Percentiles rank a stretch among this genome's conserved stretches.
Conservation (phyloP, 371 early-diverging fungal genomes). For the Chytridium lagenaria region DNA sequence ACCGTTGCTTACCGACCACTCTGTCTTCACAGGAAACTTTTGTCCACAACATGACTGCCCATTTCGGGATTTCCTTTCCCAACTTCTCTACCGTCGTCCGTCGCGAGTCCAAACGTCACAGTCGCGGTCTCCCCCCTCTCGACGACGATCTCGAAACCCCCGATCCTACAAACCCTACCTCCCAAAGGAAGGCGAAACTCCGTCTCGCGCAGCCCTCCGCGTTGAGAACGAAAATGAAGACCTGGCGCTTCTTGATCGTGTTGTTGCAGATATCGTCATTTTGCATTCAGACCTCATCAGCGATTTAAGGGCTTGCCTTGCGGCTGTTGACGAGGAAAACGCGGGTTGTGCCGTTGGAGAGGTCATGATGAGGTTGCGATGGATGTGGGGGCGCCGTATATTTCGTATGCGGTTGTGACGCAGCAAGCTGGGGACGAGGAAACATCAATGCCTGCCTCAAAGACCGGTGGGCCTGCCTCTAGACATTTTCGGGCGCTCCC, state of each 20-base stretch:
- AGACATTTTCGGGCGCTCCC: slow-evolving; percentile 7
- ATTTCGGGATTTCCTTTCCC: slow-evolving; percentile 40
- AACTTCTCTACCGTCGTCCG: slow-evolving; percentile 36
- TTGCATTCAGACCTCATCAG: slow-evolving; percentile 34
- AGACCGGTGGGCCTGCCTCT: neutral
- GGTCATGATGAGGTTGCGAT: slow-evolving; percentile 24
- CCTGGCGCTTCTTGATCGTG: slow-evolving; percentile 31
- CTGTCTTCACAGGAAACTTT: slow-evolving; percentile 43
- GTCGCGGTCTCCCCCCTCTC: slow-evolving; percentile 27
- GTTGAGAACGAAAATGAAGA: slow-evolving; percentile 46
- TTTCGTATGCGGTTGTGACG: slow-evolving; percentile 38
- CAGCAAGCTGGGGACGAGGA: too few relatives aligned
- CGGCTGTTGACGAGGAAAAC: neutral
- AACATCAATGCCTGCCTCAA: too few relatives aligned
- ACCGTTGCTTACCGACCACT: too few relatives aligned
- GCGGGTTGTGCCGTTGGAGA: slow-evolving; percentile 30
- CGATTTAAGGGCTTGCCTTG: slow-evolving; percentile 24
- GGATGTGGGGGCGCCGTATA: slow-evolving; percentile 22
- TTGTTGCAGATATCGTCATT: slow-evolving; percentile 33
- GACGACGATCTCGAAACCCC: slow-evolving; percentile 17
- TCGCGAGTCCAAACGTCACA: slow-evolving; percentile 34
- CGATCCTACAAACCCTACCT: slow-evolving; percentile 20
- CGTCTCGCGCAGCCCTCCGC: slow-evolving; percentile 31
- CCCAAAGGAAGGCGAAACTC: slow-evolving; percentile 26
- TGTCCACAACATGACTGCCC: slow-evolving; percentile 36